Conservation (phyloP, 805 yeast genomes). For the Yarrowia phangngaensis region DNA sequence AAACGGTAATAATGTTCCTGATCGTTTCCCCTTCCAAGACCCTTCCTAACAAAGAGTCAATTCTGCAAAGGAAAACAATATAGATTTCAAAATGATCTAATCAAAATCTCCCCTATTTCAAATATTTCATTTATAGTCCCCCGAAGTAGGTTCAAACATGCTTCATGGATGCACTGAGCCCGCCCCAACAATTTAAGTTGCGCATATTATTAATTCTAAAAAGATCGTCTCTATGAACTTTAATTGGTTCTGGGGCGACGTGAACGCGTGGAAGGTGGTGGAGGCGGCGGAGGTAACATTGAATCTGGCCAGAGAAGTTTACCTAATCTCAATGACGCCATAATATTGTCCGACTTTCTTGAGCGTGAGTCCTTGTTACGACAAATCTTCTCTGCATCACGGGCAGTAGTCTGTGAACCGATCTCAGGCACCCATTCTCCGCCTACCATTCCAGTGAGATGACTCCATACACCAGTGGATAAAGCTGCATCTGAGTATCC, state of each 20-base stretch:
- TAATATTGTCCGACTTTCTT: conserved; percentile 21
- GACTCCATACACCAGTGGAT: conserved; percentile 73
- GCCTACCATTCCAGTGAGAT: conserved; percentile 64
- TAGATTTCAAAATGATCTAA: too few species aligned
- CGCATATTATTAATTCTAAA: too few species aligned
- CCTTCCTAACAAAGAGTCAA: too few species aligned
- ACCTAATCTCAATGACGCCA: conserved; percentile 14
- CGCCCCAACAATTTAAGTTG: too few species aligned
- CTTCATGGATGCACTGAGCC: too few species aligned
- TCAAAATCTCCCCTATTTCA: too few species aligned
- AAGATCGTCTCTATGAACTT: conserved; percentile 11
- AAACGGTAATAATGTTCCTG: too few species aligned
- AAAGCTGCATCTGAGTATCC: conserved; percentile 84
- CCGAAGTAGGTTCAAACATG: too few species aligned
- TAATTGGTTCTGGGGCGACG: conserved; percentile 11
- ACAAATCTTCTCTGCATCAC: conserved; percentile 57
- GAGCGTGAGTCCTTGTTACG: conserved; percentile 22
- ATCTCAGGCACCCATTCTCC: conserved; percentile 52
- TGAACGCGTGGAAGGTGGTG: conserved; percentile 12
- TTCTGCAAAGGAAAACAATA: too few species aligned
- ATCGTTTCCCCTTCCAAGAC: too few species aligned
- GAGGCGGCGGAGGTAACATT: conserved; percentile 9
- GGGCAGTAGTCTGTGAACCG: conserved; percentile 53
- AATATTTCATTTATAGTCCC: too few species aligned
- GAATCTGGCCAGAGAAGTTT: conserved; percentile 21